A percentile compares a stretch with the other conserved stretches of the same genome.
Evolutionary conservation across 495 filamentous ascomycete species (phyloP).

Genomic region (Penicillium malachiteum): DNA sequence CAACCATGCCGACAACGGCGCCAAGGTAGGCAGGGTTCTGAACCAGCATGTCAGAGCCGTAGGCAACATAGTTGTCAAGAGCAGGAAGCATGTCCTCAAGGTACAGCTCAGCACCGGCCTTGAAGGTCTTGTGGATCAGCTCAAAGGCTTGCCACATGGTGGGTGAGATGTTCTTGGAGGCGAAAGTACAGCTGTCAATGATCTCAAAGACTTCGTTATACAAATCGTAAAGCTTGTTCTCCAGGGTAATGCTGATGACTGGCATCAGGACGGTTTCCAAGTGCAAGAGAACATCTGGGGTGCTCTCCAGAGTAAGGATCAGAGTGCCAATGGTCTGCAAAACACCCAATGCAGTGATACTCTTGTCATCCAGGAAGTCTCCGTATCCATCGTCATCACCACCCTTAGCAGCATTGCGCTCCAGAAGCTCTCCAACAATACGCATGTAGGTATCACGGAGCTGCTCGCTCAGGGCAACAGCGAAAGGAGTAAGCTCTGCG

Average conservation of each 20-base stretch:
- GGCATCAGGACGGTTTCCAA: slow-evolving; percentile 96
- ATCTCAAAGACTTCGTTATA: slow-evolving; percentile 99
- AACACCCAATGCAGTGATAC: slow-evolving; percentile 93
- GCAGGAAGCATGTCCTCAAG: slow-evolving; percentile 98
- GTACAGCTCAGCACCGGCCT: slow-evolving; percentile 93
- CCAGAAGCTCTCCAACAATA: slow-evolving; percentile 86
- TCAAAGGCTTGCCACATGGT: slow-evolving; percentile 99
- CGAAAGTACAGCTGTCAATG: slow-evolving; percentile 98
- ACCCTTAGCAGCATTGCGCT: slow-evolving; percentile 71
- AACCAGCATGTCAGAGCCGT: slow-evolving; percentile 74
- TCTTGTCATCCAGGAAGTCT: slow-evolving; percentile 96
- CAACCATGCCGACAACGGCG: slow-evolving; percentile 81
- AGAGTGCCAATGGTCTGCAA: slow-evolving; percentile 97
- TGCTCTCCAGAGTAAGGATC: slow-evolving; percentile 94
- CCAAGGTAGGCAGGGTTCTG: slow-evolving; percentile 83
- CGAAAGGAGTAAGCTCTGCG: slow-evolving; percentile 91
- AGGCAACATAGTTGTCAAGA: slow-evolving; percentile 94
- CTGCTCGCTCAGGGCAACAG: slow-evolving; percentile 96
- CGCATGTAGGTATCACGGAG: slow-evolving; percentile 93
- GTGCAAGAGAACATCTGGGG: slow-evolving; percentile 87
- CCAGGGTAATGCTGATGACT: slow-evolving; percentile 89
- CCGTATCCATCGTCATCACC: slow-evolving; percentile 72
- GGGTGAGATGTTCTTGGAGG: slow-evolving; percentile 88
- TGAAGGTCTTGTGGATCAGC: slow-evolving; percentile 94
- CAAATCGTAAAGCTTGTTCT: slow-evolving; percentile 95